phyloP scores from a whole-genome alignment of 352 stramenopile genomes.

The Pythium biforme region DNA sequence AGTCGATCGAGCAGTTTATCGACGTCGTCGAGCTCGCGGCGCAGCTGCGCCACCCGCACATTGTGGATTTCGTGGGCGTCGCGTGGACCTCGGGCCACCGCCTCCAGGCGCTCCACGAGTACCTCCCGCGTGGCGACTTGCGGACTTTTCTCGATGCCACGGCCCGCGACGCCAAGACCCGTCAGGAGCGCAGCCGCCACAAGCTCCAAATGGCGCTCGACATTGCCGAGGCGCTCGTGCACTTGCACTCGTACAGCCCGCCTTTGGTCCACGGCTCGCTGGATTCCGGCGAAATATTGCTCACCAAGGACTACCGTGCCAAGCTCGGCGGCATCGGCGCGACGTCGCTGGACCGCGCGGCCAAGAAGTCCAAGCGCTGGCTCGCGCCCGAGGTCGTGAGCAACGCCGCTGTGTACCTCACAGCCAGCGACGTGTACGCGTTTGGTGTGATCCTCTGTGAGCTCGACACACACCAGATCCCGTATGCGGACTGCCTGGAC shows the following conservation, averaged over 20 bases:
- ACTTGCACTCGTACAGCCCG: conserved; percentile 30
- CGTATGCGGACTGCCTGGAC: conserved; percentile 23
- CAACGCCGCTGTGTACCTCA: conserved; percentile 11
- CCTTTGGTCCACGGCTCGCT: conserved; percentile 30
- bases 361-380: conserved; percentile 20
- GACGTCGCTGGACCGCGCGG: conserved; percentile 9
- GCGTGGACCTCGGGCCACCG: conserved; percentile 12
- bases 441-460: conserved; percentile 30
- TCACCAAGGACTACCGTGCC: conserved; percentile 25
- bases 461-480: conserved; percentile 23
- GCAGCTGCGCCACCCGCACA: conserved; percentile 26
- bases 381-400: conserved; percentile 19
- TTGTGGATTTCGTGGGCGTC: conserved; percentile 30
- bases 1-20: conserved; percentile 31
- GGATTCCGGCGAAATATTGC: conserved; percentile 30
- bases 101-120: conserved; percentile 28
- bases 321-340: conserved; percentile 33
- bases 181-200: conserved; percentile 20
- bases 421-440: conserved; percentile 22
- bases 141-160: conserved; percentile 24
- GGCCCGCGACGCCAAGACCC: conserved; percentile 20
- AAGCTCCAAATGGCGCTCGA: conserved; percentile 33
- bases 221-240: conserved; percentile 31
- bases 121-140: conserved; percentile 29
- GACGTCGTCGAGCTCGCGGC: conserved; percentile 29